These are phyloP conservation scores for Jackrogersella minutella DNA, from an alignment of 495 filamentous ascomycete genomes.

Conservation along the genomic window DNA sequence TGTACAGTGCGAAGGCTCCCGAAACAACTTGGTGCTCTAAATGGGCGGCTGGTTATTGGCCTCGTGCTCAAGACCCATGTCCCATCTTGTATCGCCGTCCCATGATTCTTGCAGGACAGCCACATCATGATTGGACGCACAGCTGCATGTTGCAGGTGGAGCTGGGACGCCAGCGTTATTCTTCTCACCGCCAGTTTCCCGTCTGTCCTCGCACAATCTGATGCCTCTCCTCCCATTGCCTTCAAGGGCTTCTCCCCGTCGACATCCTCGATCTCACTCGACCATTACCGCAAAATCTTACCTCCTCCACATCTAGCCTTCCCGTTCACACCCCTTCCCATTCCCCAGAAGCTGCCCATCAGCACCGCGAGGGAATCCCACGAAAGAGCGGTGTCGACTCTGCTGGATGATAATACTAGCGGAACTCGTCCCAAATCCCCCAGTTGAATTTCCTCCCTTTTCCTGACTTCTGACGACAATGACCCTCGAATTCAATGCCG, in stretches of 20 bases:
- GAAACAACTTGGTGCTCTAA: constrained; percentile 1
- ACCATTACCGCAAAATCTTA: constrained; percentile 48
- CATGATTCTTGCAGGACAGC: constrained; percentile 43
- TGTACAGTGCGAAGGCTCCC: constrained; percentile 27
- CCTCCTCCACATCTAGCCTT: constrained; percentile 45
- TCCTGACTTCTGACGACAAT: constrained; percentile 54
- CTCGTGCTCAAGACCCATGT: constrained; percentile 37
- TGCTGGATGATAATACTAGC: constrained; percentile 50
- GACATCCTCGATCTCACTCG: constrained; percentile 49
- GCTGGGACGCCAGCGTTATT: constrained; percentile 47
- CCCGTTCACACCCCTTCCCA: constrained; percentile 34
- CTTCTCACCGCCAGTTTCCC: constrained; percentile 50
- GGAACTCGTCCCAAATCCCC: constrained; percentile 47
- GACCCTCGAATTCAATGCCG: constrained; percentile 64
- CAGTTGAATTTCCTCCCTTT: constrained; percentile 46
- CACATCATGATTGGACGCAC: constrained; percentile 38
- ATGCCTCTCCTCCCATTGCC: constrained; percentile 42
- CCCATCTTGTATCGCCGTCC: constrained; percentile 37
- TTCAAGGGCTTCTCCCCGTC: constrained; percentile 46
- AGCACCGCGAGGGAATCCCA: constrained; percentile 41
- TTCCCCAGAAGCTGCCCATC: constrained; percentile 38
- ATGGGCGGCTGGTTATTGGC: constrained; percentile 41
- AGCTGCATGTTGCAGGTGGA: constrained; percentile 48
- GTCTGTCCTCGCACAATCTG: constrained; percentile 46
- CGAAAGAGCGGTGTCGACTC: constrained; percentile 52